These are phyloP conservation scores for Neodidymelliopsis sp. DNA, from an alignment of 2,329 filamentous ascomycete genomes.

Conservation along the genomic window DNA sequence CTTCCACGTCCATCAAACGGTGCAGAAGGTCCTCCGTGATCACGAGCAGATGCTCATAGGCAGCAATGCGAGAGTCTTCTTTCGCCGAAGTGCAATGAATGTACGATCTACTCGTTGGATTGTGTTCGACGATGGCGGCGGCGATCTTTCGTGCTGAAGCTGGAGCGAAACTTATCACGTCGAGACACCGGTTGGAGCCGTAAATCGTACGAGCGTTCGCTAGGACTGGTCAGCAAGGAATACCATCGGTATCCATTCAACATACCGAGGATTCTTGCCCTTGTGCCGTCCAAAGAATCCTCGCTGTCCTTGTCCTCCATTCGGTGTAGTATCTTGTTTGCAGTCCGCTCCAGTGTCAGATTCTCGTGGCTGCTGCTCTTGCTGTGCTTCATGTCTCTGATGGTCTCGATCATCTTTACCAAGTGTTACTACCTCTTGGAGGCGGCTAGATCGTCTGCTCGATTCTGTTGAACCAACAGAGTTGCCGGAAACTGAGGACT, in stretches of 20 bases:
- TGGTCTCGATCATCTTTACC: constrained; percentile 41
- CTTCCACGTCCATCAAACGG: constrained; percentile 42
- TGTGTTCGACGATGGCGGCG: constrained; percentile 49
- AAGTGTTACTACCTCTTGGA: constrained; percentile 20
- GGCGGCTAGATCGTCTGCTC: constrained; percentile 12
- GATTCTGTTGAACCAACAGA: constrained; percentile 14
- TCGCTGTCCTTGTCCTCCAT: constrained; percentile 46
- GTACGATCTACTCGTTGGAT: constrained; percentile 44
- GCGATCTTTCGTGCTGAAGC: constrained; percentile 44
- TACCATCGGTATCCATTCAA: too few species aligned
- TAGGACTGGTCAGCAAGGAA: constrained; percentile 12
- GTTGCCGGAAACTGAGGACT: constrained; percentile 15
- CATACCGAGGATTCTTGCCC: constrained; percentile 42
- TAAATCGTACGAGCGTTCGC: constrained; percentile 48
- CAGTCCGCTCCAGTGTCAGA: constrained; percentile 38
- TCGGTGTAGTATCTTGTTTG: constrained; percentile 42
- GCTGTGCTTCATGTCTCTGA: constrained; percentile 46
- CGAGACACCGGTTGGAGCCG: constrained; percentile 45
- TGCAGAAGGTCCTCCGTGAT: constrained; percentile 47
- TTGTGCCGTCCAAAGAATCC: constrained; percentile 44
- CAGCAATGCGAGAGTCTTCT: constrained; percentile 40
- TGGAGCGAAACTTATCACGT: constrained; percentile 46
- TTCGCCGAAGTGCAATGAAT: constrained; percentile 46
- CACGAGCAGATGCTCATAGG: constrained; percentile 45
- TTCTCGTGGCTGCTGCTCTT: constrained; percentile 41